These are phyloP conservation scores for Vaccinium myrtillus DNA, from an alignment of 148 eudicot species.

Conservation along the genomic window DNA sequence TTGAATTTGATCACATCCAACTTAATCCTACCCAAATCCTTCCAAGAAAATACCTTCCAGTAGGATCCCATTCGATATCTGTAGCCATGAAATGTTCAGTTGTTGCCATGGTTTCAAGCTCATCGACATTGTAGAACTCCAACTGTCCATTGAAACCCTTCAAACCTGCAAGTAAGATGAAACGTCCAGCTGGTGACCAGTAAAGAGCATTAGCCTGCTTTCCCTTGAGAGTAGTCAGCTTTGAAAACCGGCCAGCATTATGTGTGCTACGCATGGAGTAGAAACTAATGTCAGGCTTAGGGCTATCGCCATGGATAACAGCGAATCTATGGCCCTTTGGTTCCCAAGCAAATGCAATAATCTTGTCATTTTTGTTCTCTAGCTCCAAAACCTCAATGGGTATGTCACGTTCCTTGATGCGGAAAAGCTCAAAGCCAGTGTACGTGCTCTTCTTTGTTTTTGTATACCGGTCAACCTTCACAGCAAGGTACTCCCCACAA, in stretches of 20 bases:
- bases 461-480: slow-evolving; percentile 85
- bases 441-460: slow-evolving; percentile 96
- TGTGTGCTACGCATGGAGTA: slow-evolving; percentile 71
- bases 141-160: slow-evolving; percentile 93
- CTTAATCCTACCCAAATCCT: neutral
- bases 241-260: slow-evolving; percentile 69
- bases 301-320: slow-evolving; percentile 87
- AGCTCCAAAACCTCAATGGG: slow-evolving; percentile 96
- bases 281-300: slow-evolving; percentile 88
- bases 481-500: slow-evolving; percentile 91
- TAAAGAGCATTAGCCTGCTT: slow-evolving; percentile 95
- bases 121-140: slow-evolving; percentile 92
- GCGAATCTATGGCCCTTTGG: slow-evolving; percentile 98
- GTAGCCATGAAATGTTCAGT: slow-evolving; percentile 93
- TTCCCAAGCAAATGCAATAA: slow-evolving; percentile 99
- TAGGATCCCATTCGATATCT: slow-evolving; percentile 94
- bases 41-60: slow-evolving; percentile 71
- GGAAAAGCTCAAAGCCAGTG: slow-evolving; percentile 96
- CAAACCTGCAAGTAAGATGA: slow-evolving; percentile 77
- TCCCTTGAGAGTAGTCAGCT: slow-evolving; percentile 78
- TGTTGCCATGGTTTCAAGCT: slow-evolving; percentile 96
- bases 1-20: neutral
- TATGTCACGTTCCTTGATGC: slow-evolving; percentile 91
- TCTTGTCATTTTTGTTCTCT: slow-evolving; percentile 91
- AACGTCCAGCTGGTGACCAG: slow-evolving; percentile 93